Percentiles rank a stretch among this genome's conserved stretches.
phyloP scores from a whole-genome alignment of 768 basidiomycete species.

The Lactarius sp. region DNA sequence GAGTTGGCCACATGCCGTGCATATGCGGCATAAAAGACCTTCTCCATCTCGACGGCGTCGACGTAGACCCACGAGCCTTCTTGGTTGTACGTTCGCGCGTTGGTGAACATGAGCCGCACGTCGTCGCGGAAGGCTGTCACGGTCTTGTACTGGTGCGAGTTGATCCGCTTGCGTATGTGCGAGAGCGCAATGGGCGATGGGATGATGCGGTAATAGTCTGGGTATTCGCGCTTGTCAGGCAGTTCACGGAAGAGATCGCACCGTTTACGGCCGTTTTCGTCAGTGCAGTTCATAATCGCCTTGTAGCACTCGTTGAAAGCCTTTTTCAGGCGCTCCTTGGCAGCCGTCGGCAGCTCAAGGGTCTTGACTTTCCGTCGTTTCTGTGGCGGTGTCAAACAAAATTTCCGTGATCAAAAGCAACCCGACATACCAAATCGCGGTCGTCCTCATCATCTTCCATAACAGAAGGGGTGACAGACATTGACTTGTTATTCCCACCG shows the following conservation, averaged over 20 bases:
- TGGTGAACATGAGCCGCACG: constrained; percentile 89
- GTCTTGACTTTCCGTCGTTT: constrained; percentile 82
- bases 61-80: constrained; percentile 94
- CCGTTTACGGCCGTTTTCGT: constrained; percentile 69
- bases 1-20: constrained; percentile 58
- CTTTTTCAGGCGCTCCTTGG: constrained; percentile 79
- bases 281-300: constrained; percentile 67
- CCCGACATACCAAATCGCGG: constrained; percentile 50
- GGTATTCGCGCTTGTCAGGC: constrained; percentile 84
- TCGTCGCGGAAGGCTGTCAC: constrained; percentile 70
- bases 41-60: constrained; percentile 93
- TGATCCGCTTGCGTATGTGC: constrained; percentile 74
- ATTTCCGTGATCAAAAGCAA: constrained; percentile 16
- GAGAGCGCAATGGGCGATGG: constrained; percentile 82
- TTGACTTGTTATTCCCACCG: constrained; percentile 50
- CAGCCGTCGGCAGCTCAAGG: constrained; percentile 49
- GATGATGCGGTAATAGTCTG: constrained; percentile 91
- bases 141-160: constrained; percentile 63
- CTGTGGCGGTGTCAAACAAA: constrained; percentile 35
- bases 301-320: constrained; percentile 71
- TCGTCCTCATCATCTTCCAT: constrained; percentile 76
- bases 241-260: constrained; percentile 85
- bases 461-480: constrained; percentile 72
- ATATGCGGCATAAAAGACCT: constrained; percentile 72
- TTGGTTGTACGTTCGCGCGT: constrained; percentile 90